Evolutionary conservation across 2,329 filamentous ascomycete genomes (phyloP), one percentile per base, ranked within the genome.

Genomic region (Trichoderma sp.): DNA sequence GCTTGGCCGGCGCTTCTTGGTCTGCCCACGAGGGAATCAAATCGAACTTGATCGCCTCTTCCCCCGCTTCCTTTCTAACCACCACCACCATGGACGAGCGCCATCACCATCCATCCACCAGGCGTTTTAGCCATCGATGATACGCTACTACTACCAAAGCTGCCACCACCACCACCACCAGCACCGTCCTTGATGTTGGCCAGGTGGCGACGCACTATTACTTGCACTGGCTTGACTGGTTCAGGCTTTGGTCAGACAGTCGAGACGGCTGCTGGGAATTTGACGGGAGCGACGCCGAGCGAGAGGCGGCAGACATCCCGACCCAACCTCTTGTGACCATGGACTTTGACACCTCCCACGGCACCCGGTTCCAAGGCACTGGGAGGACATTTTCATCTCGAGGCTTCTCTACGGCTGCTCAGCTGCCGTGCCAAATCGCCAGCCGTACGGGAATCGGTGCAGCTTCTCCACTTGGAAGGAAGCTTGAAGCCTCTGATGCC

Each of bases 391-490:
- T 3, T 5, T 5, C 14, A 9, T 39, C 10, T 14, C 2, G 10
- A 14, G 34, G 34, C 34, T 39, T 39, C 34, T 39, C 5, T 14
- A 39, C 10, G 10, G 10, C 34, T 39, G 7, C 34, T 39, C 34
- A 7, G 26, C 41, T 30, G 28, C 28, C 30, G 44, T 43, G 45
- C 26, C 44, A n/a, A 17, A 44, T 30, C 50, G 17, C 50, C 43
- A 62, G 15, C 41, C 10, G 24, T 26, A 51, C 50, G 59, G 59
- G 50, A 63, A 55, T 63, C 50, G 24, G 50, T 50, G 51, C 59
- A 19, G 54, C 39, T 55, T 54, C 59, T 63, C 59, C 59, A 63
- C 59, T 63, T 63, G 50, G 59, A 39, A 26, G 17, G 30, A 62
- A 63, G 41, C 30, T 39, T 63, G 59, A 26, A 47, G 48, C 50